Percentiles rank a stretch among this genome's conserved stretches.
Evolutionary conservation across 2,329 filamentous ascomycete species (phyloP).

Genomic region (Byssochlamys sp.): DNA sequence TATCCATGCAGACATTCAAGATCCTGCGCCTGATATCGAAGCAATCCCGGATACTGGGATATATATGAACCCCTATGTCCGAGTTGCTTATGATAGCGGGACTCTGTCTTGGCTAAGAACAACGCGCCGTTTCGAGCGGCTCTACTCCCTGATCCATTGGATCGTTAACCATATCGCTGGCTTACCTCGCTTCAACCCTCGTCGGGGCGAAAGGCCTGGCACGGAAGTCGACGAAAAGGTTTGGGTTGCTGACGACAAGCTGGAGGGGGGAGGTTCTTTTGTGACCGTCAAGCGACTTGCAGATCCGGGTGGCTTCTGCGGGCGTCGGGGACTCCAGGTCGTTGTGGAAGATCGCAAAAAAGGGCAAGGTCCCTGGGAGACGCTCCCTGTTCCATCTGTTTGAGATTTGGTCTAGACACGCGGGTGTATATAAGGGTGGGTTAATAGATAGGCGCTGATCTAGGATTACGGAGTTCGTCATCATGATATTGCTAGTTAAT

Average conservation of each 20-base stretch:
- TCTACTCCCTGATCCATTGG: constrained; percentile 52
- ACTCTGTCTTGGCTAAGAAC: constrained; percentile 52
- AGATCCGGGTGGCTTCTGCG: constrained; percentile 38
- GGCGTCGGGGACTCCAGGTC: constrained; percentile 33
- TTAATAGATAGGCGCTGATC: neutral
- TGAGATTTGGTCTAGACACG: constrained; percentile 1
- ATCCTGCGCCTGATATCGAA: constrained; percentile 19
- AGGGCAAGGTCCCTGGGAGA: constrained; percentile 38
- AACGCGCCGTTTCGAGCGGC: constrained; percentile 55
- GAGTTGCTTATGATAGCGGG: constrained; percentile 55
- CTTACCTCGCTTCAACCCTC: constrained; percentile 52
- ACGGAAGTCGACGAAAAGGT: constrained; percentile 34
- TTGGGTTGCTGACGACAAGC: constrained; percentile 28
- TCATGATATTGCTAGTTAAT: neutral
- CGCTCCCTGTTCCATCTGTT: constrained; percentile 28
- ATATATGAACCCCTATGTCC: constrained; percentile 66
- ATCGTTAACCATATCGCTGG: constrained; percentile 48
- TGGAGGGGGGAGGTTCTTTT: constrained; percentile 29
- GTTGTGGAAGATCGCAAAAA: constrained; percentile 34
- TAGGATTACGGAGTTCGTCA: neutral
- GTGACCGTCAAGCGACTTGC: constrained; percentile 29
- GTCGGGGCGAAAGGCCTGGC: constrained; percentile 51
- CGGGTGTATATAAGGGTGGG: neutral
- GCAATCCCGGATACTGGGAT: constrained; percentile 45
- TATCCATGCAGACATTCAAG: constrained; percentile 41